phyloP scores from a whole-genome alignment of 192 early-diverging fungal genomes.

The Lunasporangiospora selenospora region DNA sequence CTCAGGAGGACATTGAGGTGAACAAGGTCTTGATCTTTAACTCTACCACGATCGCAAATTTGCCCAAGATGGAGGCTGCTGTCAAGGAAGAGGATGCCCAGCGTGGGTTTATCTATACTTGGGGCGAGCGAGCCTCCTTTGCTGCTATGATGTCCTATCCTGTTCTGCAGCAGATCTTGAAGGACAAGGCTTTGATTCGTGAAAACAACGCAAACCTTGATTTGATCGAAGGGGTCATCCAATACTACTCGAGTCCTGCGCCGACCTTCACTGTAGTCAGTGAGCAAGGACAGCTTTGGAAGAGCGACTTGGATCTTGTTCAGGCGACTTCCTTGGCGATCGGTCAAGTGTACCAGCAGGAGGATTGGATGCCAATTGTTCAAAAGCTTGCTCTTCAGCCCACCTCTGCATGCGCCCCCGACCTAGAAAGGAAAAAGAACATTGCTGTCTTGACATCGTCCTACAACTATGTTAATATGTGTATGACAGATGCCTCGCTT shows the following conservation, averaged over 20 bases:
- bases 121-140: slow-evolving; percentile 19
- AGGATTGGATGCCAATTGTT: slow-evolving; percentile 50
- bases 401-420: slow-evolving; percentile 30
- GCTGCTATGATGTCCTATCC: slow-evolving; percentile 54
- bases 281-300: slow-evolving; percentile 45
- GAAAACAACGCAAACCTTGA: slow-evolving; percentile 14
- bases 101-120: slow-evolving; percentile 19
- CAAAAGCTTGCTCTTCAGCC: slow-evolving; percentile 31
- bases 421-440: slow-evolving; percentile 14
- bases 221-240: slow-evolving; percentile 2
- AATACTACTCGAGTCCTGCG: slow-evolving; percentile 27
- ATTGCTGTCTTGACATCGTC: slow-evolving; percentile 61
- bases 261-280: slow-evolving; percentile 30
- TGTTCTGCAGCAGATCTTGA: slow-evolving; percentile 21
- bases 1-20: slow-evolving; percentile 20
- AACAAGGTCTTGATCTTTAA: slow-evolving; percentile 39
- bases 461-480: slow-evolving; percentile 58
- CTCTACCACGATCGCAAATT: slow-evolving; percentile 24
- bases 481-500: slow-evolving; percentile 59
- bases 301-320: slow-evolving; percentile 54
- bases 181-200: slow-evolving; percentile 11
- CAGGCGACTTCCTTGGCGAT: slow-evolving; percentile 34
- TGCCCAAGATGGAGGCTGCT: slow-evolving; percentile 27
- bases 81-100: not conserved
- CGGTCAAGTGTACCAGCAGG: slow-evolving; percentile 52